A percentile compares a stretch with the other conserved stretches of the same genome.
phyloP scores from a whole-genome alignment of 2,329 filamentous ascomycete species.

The Fragosphaeria purpurea region DNA sequence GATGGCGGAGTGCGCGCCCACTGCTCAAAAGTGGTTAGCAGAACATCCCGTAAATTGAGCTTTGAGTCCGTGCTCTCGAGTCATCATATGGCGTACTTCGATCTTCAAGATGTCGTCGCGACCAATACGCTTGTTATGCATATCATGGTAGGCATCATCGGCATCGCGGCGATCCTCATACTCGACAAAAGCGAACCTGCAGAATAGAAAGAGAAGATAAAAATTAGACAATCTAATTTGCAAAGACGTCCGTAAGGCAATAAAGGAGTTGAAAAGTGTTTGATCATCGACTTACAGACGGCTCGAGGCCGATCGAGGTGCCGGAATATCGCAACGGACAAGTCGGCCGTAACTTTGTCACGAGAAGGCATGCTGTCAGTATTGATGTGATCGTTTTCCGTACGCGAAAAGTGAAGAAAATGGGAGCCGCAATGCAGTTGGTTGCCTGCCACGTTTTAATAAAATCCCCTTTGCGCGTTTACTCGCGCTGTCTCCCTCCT shows the following conservation, averaged over 20 bases:
- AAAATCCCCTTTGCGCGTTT: too few species aligned
- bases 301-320: constrained; percentile 84
- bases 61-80: constrained; percentile 1
- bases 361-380: constrained; percentile 28
- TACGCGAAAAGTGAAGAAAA: too few species aligned
- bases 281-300: constrained; percentile 64
- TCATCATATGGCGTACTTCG: constrained; percentile 53
- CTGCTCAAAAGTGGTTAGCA: constrained; percentile 35
- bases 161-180: constrained; percentile 98
- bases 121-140: constrained; percentile 98
- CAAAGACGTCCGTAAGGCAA: not conserved
- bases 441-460: too few species aligned
- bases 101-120: constrained; percentile 96
- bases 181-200: constrained; percentile 92
- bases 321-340: constrained; percentile 96
- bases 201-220: not conserved
- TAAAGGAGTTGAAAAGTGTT: not conserved
- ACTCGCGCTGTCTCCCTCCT: too few species aligned
- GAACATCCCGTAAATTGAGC: not conserved
- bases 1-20: constrained; percentile 98
- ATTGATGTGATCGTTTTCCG: constrained; percentile 27
- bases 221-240: too few species aligned
- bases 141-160: constrained; percentile 98
- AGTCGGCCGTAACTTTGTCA: constrained; percentile 79
- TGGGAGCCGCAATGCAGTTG: too few species aligned